Conservation (phyloP, 371 early-diverging fungal genomes). For the Actinomucor elegans region DNA sequence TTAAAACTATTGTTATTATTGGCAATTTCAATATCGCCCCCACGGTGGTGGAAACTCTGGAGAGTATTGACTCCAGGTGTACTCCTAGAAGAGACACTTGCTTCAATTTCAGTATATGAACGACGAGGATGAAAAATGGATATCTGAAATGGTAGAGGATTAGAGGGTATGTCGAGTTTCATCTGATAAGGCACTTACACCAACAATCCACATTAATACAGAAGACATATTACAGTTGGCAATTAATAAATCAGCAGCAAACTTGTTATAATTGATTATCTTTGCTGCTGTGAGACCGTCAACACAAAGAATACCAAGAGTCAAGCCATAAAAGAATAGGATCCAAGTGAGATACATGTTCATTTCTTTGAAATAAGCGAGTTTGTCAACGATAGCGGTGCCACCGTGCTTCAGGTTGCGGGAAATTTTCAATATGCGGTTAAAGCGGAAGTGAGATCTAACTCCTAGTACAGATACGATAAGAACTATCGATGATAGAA, state of each 20-base stretch:
- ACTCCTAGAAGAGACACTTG: neutral
- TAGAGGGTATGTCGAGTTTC: no score
- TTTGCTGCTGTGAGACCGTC: conserved; percentile 36
- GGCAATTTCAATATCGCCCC: conserved; percentile 5
- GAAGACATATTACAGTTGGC: conserved; percentile 32
- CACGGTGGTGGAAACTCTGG: neutral
- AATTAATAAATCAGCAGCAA: conserved; percentile 39
- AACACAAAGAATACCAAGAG: conserved; percentile 37
- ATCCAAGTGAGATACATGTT: conserved; percentile 37
- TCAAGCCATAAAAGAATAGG: conserved; percentile 28
- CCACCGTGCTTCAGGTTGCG: conserved; percentile 12
- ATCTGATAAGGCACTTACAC: conserved; percentile 33
- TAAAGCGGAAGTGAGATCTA: conserved; percentile 43
- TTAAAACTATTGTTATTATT: conserved; percentile 4
- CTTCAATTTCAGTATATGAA: neutral
- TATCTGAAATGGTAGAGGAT: conserved; percentile 31
- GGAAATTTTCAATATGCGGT: conserved; percentile 23
- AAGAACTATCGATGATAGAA: conserved; percentile 21
- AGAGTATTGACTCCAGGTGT: neutral
- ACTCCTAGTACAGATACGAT: conserved; percentile 37
- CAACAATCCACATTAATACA: conserved; percentile 34
- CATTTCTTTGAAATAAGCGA: conserved; percentile 52
- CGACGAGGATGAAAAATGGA: conserved; percentile 47
- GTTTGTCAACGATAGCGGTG: conserved; percentile 29
- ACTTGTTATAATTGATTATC: conserved; percentile 31